Evolutionary conservation across 176 grass and related monocot species (phyloP).

Genomic region (Bromus sterilis): DNA sequence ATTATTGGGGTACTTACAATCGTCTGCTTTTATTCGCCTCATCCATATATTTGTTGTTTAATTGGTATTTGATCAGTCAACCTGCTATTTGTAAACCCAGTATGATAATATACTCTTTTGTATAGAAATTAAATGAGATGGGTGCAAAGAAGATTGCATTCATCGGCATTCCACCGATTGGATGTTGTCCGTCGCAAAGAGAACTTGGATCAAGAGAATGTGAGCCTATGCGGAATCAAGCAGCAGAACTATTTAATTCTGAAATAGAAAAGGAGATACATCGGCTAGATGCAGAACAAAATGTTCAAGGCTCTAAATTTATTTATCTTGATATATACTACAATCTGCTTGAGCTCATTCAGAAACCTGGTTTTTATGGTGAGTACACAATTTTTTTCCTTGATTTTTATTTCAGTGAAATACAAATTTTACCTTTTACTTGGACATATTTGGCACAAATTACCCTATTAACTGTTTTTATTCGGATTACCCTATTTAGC

Average conservation of each 20-base stretch:
- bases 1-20: background rate
- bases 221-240: constrained; percentile 41
- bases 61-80: background rate
- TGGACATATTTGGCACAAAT: too few species aligned
- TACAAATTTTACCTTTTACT: too few species aligned
- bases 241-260: constrained; percentile 36
- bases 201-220: constrained; percentile 29
- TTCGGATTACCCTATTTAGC: too few species aligned
- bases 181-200: constrained; percentile 57
- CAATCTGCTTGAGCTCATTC: constrained; percentile 38
- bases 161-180: constrained; percentile 55
- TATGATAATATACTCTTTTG: background rate
- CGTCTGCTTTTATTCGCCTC: background rate
- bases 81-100: background rate
- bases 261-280: constrained; percentile 21
- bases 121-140: constrained; percentile 37
- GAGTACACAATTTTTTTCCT: background rate
- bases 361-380: constrained; percentile 28
- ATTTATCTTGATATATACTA: constrained; percentile 55
- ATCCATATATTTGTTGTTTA: background rate
- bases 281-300: constrained; percentile 7
- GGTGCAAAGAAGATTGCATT: constrained; percentile 54
- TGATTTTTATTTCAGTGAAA: background rate
- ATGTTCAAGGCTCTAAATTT: constrained; percentile 8
- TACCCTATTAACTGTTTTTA: too few species aligned